phyloP scores from a whole-genome alignment of 352 stramenopile genomes.

The Phytophthora colocasiae region DNA sequence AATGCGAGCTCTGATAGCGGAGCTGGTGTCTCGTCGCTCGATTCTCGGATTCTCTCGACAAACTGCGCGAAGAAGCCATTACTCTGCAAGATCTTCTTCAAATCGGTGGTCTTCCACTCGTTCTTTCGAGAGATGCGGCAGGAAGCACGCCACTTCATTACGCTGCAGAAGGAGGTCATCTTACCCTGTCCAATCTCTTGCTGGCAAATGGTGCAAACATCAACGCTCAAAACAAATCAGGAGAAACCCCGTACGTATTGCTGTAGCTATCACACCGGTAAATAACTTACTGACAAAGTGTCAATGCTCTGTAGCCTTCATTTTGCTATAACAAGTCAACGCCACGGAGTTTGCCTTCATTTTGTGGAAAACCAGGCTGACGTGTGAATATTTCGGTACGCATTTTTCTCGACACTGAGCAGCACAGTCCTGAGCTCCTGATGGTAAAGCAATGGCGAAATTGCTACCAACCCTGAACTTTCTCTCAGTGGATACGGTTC shows the following conservation, averaged over 20 bases:
- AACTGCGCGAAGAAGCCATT: constrained; percentile 59
- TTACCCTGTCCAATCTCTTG: constrained; percentile 70
- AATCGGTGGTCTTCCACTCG: constrained; percentile 78
- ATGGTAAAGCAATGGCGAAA: constrained; percentile 54
- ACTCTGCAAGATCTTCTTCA: constrained; percentile 68
- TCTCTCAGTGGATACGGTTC: constrained; percentile 38
- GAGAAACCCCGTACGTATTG: constrained; percentile 72
- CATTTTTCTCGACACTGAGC: constrained; percentile 59
- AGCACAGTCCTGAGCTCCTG: constrained; percentile 54
- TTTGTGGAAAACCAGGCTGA: constrained; percentile 69
- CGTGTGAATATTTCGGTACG: constrained; percentile 70
- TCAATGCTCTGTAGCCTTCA: too few relatives aligned
- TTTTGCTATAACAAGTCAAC: constrained; percentile 83
- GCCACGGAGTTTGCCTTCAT: constrained; percentile 69
- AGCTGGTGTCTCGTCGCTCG: constrained; percentile 63
- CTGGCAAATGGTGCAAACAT: constrained; percentile 75
- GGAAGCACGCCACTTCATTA: constrained; percentile 85
- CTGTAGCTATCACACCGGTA: background rate
- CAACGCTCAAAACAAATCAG: constrained; percentile 80
- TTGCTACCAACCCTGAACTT: constrained; percentile 67
- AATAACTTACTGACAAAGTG: background rate
- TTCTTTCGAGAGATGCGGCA: constrained; percentile 61
- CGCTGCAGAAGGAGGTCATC: constrained; percentile 75
- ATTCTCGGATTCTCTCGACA: constrained; percentile 75
- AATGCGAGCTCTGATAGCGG: constrained; percentile 54